phyloP scores from a whole-genome alignment of 139 green algal species.

The Micractinium conductrix region DNA sequence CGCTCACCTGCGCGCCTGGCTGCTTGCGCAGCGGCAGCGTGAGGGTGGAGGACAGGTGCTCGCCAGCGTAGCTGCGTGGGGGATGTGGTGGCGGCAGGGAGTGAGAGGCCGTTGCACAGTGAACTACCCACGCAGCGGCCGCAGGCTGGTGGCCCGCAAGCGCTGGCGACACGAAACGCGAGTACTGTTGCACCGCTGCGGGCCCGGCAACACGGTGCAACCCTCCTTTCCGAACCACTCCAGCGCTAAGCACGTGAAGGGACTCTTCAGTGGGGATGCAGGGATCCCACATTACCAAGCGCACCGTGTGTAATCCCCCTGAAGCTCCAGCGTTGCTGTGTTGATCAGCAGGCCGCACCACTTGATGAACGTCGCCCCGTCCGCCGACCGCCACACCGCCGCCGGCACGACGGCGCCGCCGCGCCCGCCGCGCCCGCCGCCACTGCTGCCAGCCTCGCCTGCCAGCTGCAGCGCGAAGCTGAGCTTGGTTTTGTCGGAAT shows the following conservation, averaged over 20 bases:
- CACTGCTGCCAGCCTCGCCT: not conserved
- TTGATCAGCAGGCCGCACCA: slow-evolving; percentile 95
- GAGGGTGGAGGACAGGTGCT: slow-evolving; percentile 65
- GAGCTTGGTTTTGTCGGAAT: slow-evolving; percentile 84
- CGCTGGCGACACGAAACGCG: no score
- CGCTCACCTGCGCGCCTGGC: slow-evolving; percentile 31
- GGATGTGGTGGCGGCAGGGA: not conserved
- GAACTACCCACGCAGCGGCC: no score
- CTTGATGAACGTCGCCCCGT: slow-evolving; percentile 64
- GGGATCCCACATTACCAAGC: no score
- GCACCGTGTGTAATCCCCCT: slow-evolving; percentile 91
- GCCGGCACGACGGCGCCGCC: slow-evolving; percentile 13
- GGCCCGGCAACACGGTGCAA: no score
- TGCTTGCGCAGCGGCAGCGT: slow-evolving; percentile 62
- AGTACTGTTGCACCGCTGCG: no score
- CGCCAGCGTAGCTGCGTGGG: slow-evolving; percentile 3
- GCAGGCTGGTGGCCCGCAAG: no score
- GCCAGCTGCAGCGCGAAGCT: slow-evolving; percentile 66
- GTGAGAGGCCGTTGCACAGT: not conserved
- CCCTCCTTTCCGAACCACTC: no score
- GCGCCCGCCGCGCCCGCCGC: slow-evolving; percentile 13
- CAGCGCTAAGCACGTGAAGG: no score
- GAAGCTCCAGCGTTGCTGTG: slow-evolving; percentile 73
- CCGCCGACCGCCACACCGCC: not conserved
- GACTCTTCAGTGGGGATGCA: no score